Conservation (phyloP, 1,139 yeast genomes). For the Lizanozyma gosingica region DNA sequence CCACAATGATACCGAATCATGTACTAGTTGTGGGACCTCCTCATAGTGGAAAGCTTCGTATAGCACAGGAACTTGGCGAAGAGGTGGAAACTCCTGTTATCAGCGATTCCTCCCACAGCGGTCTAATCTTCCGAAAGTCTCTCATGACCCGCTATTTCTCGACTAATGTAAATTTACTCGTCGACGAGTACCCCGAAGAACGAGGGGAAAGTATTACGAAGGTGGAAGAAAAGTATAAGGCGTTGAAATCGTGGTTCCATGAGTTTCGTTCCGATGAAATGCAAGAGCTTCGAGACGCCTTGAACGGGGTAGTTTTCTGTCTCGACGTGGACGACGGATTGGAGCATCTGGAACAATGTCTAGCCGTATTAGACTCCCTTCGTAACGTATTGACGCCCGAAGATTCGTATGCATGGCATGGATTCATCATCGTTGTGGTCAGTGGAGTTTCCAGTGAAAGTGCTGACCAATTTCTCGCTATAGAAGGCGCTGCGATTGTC, state of each 20-base stretch:
- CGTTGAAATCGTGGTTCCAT: background rate
- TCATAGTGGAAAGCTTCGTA: background rate
- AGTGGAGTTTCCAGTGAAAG: constrained; percentile 5
- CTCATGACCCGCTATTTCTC: background rate
- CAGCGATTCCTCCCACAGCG: background rate
- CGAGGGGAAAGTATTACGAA: background rate
- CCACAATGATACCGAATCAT: constrained; percentile 1
- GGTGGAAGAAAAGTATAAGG: background rate
- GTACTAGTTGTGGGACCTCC: constrained; percentile 1
- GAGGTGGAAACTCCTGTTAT: background rate
- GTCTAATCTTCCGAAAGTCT: background rate
- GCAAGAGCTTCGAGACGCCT: background rate
- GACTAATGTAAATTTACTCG: background rate
- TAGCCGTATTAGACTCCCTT: background rate
- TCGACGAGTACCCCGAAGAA: background rate
- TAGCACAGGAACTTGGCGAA: background rate
- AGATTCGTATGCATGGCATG: background rate
- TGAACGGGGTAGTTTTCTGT: background rate
- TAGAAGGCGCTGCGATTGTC: background rate
- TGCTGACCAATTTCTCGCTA: constrained; percentile 4
- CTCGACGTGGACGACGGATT: background rate
- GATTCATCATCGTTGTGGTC: background rate
- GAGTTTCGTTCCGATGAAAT: background rate
- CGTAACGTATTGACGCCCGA: background rate
- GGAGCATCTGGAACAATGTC: background rate